Percentiles rank a stretch among this genome's conserved stretches.
phyloP scores from a whole-genome alignment of 2,329 filamentous ascomycete species.

The Penicillium sp. region DNA sequence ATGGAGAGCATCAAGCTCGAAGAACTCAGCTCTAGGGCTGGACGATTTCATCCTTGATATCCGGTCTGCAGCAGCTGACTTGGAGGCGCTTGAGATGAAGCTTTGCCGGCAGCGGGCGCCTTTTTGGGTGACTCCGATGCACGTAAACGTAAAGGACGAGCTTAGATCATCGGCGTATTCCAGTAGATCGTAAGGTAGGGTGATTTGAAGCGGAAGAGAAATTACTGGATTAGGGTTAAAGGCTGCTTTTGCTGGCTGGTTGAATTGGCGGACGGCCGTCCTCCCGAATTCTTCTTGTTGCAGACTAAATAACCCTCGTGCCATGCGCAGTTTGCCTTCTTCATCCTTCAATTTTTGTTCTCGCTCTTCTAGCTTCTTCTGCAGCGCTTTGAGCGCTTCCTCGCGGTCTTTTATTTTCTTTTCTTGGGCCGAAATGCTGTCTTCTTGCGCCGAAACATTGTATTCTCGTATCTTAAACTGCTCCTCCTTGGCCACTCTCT shows the following conservation, averaged over 20 bases:
- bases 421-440: neutral
- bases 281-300: constrained; percentile 1
- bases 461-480: neutral
- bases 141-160: constrained; percentile 1
- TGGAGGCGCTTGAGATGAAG: constrained; percentile 2
- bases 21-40: neutral
- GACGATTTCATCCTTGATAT: constrained; percentile 5
- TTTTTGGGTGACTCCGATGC: constrained; percentile 9
- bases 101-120: constrained; percentile 7
- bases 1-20: constrained; percentile 9
- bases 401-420: neutral
- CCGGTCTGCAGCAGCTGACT: neutral
- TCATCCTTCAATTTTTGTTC: neutral
- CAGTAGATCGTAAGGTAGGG: constrained; percentile 3
- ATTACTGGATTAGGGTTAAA: neutral
- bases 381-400: neutral
- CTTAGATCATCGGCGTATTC: constrained; percentile 4
- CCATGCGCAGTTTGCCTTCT: neutral
- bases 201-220: neutral
- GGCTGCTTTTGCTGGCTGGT: neutral
- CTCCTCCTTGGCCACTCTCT: neutral
- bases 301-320: neutral
- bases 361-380: neutral
- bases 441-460: neutral
- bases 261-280: neutral